phyloP scores from a whole-genome alignment of 306 rosid species.

The Albizia julibrissin region DNA sequence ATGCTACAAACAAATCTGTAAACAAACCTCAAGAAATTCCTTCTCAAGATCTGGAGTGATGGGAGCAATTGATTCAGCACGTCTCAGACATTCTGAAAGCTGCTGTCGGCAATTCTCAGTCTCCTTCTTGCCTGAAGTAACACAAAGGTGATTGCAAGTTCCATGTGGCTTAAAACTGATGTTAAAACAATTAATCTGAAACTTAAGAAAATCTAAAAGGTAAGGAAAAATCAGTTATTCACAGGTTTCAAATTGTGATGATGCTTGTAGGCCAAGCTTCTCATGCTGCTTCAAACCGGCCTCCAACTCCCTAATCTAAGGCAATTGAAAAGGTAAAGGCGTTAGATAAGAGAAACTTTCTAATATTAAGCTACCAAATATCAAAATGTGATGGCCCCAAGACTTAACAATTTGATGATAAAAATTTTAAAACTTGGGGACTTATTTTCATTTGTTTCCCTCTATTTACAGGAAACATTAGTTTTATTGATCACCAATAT shows the following conservation, averaged over 20 bases:
- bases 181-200: not conserved
- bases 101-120: constrained; percentile 52
- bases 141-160: not conserved
- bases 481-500: not conserved
- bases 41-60: constrained; percentile 75
- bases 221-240: constrained; percentile 36
- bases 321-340: constrained; percentile 31
- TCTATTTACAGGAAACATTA: not conserved
- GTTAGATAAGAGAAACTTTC: constrained; percentile 9
- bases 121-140: constrained; percentile 65
- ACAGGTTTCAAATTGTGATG: constrained; percentile 58
- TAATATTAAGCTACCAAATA: not conserved
- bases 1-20: not conserved
- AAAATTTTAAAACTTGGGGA: not conserved
- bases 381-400: not conserved
- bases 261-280: constrained; percentile 68
- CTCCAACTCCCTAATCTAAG: constrained; percentile 80
- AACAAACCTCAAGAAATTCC: constrained; percentile 85
- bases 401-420: not conserved
- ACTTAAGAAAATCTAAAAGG: constrained; percentile 12
- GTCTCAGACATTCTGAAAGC: constrained; percentile 57
- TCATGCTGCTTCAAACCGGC: constrained; percentile 73
- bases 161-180: not conserved
- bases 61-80: constrained; percentile 73
- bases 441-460: not conserved